Conservation (phyloP, 139 green algal species). For the Chlamydomonas incerta region DNA sequence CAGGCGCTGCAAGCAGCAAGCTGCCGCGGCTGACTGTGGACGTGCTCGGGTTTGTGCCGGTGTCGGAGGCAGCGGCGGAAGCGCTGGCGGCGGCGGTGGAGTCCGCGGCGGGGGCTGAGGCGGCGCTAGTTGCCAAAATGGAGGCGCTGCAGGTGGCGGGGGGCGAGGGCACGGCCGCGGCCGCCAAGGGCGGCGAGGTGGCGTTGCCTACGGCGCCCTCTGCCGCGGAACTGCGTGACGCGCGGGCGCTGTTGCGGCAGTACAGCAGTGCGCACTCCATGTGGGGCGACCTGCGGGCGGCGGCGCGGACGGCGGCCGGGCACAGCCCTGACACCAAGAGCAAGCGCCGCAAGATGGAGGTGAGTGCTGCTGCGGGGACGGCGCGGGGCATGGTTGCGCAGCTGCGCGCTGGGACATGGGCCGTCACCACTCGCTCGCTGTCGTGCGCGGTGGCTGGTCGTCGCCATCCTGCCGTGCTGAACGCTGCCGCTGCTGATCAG, state of each 20-base stretch:
- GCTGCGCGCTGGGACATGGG: too few relatives aligned
- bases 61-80: neutral
- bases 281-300: slow-evolving; percentile 13
- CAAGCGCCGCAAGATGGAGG: slow-evolving; percentile 23
- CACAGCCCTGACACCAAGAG: neutral
- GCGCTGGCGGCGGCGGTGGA: slow-evolving; percentile 3
- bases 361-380: neutral
- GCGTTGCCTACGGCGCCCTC: neutral
- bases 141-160: neutral
- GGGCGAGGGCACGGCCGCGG: neutral
- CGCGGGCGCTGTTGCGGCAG: neutral
- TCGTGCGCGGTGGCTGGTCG: too few relatives aligned
- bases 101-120: neutral
- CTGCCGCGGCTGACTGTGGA: slow-evolving; percentile 13
- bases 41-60: slow-evolving; percentile 8
- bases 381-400: too few relatives aligned
- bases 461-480: too few relatives aligned
- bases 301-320: neutral
- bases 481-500: too few relatives aligned
- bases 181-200: too few relatives aligned
- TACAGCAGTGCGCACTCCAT: slow-evolving; percentile 13
- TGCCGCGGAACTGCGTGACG: neutral
- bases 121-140: neutral
- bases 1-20: neutral
- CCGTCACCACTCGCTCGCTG: too few relatives aligned